Evolutionary conservation across 73 alveolate species (phyloP).

Genomic region (Blepharisma stoltei): DNA sequence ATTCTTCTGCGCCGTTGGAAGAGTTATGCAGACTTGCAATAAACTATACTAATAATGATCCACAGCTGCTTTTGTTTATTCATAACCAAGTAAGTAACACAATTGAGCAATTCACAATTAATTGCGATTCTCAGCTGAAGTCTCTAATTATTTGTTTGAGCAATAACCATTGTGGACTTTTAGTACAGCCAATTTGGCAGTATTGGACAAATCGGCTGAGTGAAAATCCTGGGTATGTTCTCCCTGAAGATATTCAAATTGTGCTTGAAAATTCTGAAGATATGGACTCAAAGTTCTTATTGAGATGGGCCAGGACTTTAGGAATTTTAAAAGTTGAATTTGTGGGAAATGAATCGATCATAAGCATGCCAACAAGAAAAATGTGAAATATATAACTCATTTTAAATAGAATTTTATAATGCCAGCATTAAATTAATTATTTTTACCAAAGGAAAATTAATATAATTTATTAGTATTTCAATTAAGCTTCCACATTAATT

Average conservation of each 20-base stretch:
- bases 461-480: too few species aligned
- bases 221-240: neutral
- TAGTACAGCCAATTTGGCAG: slow-evolving; percentile 9
- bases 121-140: neutral
- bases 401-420: too few species aligned
- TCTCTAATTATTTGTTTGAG: neutral
- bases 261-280: slow-evolving; percentile 19
- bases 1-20: slow-evolving; percentile 2
- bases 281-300: slow-evolving; percentile 10
- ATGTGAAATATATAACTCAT: neutral
- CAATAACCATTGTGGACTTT: neutral
- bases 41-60: neutral
- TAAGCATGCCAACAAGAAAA: slow-evolving; percentile 21
- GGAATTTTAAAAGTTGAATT: slow-evolving; percentile 13
- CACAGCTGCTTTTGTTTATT: neutral
- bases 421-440: too few species aligned
- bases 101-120: neutral
- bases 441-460: too few species aligned
- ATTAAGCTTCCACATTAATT: too few species aligned
- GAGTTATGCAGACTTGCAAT: neutral
- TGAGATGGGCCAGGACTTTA: neutral
- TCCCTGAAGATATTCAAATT: neutral
- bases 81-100: neutral
- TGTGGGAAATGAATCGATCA: neutral
- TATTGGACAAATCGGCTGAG: neutral